Evolutionary conservation across 441 rosid genomes (phyloP).

Genomic region (Croton setiger): DNA sequence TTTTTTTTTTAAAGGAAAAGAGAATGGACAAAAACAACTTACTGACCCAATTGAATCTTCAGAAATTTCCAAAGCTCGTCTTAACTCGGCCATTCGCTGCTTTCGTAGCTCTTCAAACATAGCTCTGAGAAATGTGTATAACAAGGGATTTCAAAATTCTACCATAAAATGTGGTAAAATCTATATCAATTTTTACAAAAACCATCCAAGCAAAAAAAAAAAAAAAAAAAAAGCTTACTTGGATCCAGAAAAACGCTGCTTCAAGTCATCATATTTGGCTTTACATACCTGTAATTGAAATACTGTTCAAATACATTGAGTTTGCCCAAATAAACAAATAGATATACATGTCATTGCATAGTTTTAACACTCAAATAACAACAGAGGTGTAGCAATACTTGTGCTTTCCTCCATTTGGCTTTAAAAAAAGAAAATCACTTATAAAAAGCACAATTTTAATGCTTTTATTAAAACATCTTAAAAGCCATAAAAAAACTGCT

Average conservation of each 20-base stretch:
- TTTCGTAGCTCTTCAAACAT: conserved; percentile 85
- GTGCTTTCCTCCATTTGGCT: too few relatives aligned
- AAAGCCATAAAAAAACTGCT: too few relatives aligned
- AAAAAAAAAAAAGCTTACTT: conserved; percentile 37
- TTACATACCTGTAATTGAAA: conserved; percentile 57
- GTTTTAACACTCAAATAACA: too few relatives aligned
- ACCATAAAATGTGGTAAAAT: neutral
- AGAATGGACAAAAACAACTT: conserved; percentile 16
- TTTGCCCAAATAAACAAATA: neutral
- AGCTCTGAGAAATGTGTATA: conserved; percentile 41
- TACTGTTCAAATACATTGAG: conserved; percentile 4
- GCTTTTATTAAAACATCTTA: too few relatives aligned
- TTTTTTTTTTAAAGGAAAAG: too few relatives aligned
- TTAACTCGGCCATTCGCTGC: conserved; percentile 72
- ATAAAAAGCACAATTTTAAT: too few relatives aligned
- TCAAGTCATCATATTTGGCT: conserved; percentile 75
- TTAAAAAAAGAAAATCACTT: too few relatives aligned
- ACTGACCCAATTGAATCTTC: conserved; percentile 82
- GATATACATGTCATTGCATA: neutral
- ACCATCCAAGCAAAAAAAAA: neutral
- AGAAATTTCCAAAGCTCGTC: conserved; percentile 62
- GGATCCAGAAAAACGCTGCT: conserved; percentile 59
- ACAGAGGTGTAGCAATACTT: too few relatives aligned
- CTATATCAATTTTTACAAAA: neutral
- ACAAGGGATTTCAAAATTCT: conserved; percentile 10